Base-by-base conservation (phyloP, 2,329 filamentous ascomycete species). In the Phoma sp. region DNA sequence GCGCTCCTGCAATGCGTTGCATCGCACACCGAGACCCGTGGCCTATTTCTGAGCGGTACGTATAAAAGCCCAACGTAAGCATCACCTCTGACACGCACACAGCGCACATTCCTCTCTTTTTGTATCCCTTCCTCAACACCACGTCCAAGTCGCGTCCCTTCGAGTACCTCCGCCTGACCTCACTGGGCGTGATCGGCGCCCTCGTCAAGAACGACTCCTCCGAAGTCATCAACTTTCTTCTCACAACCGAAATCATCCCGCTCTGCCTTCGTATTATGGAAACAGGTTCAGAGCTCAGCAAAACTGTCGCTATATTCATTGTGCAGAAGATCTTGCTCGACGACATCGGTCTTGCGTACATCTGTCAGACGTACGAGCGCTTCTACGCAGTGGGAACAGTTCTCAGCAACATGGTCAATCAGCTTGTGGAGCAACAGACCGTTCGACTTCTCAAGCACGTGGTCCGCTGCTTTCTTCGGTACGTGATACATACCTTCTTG, bases 251-350 rank as follows among this genome's bases (percentile, higher is more conserved):
- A 78, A 99, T 99, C 65, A 99, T 99, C 54, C 95, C 95, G 8
- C 85, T 99, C 10, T 99, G 95, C 75, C 87, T 99, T 39, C 88
- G 95, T 57, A 99, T 99, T 71, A 99, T 99, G 95, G 95, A 99
- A 80, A 99, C 95, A 0, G 95, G 95, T 44, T 97, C 93, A 0
- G 95, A 99, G 77, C 84, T 99, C 57, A 97, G 92, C 82, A 99
- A 99, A 82, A 99, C 95, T 0, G 95, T 99, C 11, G 95, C 95
- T 54, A 99, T 99, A 68, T 99, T 99, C 80, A 99, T 99, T 68
- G 95, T 99, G 14, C 95, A 99, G 78, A 99, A 99, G 83, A 99
- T 99, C 24, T 80, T 99, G 47, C 85, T 99, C 2, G 95, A 99
- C 71, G 95, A 99, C 69, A 93, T 96, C 68, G 95, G 95, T 4